Base-by-base conservation (phyloP, 164 flowering plant species). In the Vitis cinerea region DNA sequence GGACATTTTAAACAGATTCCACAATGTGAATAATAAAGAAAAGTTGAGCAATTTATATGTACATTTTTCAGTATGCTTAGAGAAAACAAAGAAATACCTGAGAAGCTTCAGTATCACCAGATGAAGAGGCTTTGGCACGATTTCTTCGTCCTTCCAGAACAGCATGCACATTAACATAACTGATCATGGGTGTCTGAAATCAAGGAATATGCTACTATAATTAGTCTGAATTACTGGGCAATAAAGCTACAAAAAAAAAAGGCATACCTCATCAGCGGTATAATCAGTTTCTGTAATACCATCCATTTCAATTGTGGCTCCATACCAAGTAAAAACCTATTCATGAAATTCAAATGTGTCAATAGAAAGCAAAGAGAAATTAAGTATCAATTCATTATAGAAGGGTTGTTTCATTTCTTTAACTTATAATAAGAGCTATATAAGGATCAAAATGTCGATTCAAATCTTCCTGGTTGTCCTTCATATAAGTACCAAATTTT, bases 91-190 rank as follows among this genome's bases (percentile, higher is more conserved):
- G 51, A 30, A 58, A 54, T 75, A 90, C 95, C 91, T 93, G 93
- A 72, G 88, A 82, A 64, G 84, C 70, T 30, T 85, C 90, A 58
- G 83, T 67, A 37, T 82, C 89, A 50, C 61, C 67, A 0, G 84
- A 44, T 8, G 94, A 72, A 16, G 93, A 86, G 60, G 86, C 97
- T 77, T 87, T 95, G 14, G 99, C 97, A 70, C 86, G 92, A 72
- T 74, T 85, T 76, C 99, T 86, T 44, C 97, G 84, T 53, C 83
- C 98, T 4, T 91, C 98, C 51, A 95, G 80, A 23, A 93, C 78
- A 67, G 94, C 99, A 80, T 95, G 97, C 60, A 95, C 98, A 78
- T 95, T 95, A 19, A 95, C 88, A 80, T 95, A 95, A 72, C 90
- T 90, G 56, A 93, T 72, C 98, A 91, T 93, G 3, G 98, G 98